Percentiles rank a stretch among this genome's conserved stretches.
Conservation (phyloP, 2,329 filamentous ascomycete species). For the Botrytis aclada region DNA sequence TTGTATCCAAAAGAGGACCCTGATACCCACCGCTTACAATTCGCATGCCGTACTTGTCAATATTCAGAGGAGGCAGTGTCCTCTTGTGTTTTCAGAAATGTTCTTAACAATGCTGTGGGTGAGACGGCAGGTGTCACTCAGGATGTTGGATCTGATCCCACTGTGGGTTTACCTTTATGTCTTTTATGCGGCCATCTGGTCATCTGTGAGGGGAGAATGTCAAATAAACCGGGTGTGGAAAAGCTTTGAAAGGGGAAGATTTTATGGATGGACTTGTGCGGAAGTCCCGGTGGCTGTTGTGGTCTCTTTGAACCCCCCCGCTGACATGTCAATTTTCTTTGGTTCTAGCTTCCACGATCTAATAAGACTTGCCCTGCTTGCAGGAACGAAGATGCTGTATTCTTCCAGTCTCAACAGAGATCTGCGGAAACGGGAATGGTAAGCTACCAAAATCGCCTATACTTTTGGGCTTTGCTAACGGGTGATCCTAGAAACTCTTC, state of each 20-base stretch:
- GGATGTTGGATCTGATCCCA: constrained; percentile 96
- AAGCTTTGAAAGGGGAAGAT: constrained; percentile 12
- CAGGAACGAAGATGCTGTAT: constrained; percentile 85
- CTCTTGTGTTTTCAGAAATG: constrained; percentile 92
- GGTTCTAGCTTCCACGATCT: constrained; percentile 79
- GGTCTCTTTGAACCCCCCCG: constrained; percentile 28
- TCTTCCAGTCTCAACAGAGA: constrained; percentile 98
- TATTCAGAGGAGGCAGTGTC: constrained; percentile 84
- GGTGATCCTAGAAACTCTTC: constrained; percentile 69
- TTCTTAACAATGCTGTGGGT: constrained; percentile 84
- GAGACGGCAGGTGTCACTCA: constrained; percentile 97
- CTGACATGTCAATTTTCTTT: constrained; percentile 42
- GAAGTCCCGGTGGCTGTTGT: constrained; percentile 16
- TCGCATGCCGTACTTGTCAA: constrained; percentile 92
- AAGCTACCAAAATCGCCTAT: constrained; percentile 40
- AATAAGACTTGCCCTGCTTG: constrained; percentile 84
- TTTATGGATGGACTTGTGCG: neutral
- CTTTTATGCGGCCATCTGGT: constrained; percentile 47
- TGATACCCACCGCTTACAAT: constrained; percentile 79
- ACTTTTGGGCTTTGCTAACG: constrained; percentile 24
- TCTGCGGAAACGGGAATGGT: constrained; percentile 98
- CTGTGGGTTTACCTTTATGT: constrained; percentile 71
- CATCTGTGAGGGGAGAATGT: constrained; percentile 38
- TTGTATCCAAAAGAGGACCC: constrained; percentile 96
- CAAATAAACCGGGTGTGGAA: neutral